Conservation (phyloP, 2,329 filamentous ascomycete genomes). For the Fusarium sp. region DNA sequence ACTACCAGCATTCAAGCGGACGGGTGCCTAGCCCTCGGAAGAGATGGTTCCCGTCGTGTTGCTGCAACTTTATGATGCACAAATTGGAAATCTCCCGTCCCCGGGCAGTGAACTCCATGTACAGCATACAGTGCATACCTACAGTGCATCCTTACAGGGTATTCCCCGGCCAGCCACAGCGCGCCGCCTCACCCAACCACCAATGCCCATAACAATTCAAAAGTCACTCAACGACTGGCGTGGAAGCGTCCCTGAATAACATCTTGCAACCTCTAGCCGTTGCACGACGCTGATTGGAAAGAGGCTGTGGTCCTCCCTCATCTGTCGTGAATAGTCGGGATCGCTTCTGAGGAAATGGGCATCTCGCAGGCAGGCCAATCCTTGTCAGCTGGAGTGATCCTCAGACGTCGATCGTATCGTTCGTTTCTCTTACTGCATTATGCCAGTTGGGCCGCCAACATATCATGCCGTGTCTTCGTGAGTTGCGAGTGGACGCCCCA, state of each 20-base stretch:
- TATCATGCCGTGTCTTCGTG: conserved; percentile 31
- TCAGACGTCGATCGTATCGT: conserved; percentile 40
- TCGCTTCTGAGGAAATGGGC: conserved; percentile 17
- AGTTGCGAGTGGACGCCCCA: conserved; percentile 41
- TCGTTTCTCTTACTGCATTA: conserved; percentile 21
- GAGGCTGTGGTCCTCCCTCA: conserved; percentile 39
- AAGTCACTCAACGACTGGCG: conserved; percentile 22
- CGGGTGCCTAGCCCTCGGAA: conserved; percentile 27
- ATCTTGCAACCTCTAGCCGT: conserved; percentile 7
- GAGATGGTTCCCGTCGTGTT: conserved; percentile 18
- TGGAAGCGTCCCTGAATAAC: conserved; percentile 27
- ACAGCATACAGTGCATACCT: conserved; percentile 24
- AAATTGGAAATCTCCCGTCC: conserved; percentile 18
- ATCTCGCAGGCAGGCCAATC: conserved; percentile 34
- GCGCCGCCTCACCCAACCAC: conserved; percentile 25
- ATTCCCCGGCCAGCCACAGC: conserved; percentile 23
- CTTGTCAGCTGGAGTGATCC: conserved; percentile 35
- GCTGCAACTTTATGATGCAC: conserved; percentile 12
- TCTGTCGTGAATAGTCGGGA: conserved; percentile 33
- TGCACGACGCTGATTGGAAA: conserved; percentile 33
- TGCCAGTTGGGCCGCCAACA: conserved; percentile 32
- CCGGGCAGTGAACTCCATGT: background rate
- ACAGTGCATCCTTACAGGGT: conserved; percentile 30
- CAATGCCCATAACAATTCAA: conserved; percentile 2
- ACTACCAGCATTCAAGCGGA: conserved; percentile 34